A percentile compares a stretch with the other conserved stretches of the same genome.
These are phyloP conservation scores for Cucurbita moschata DNA, from an alignment of 306 rosid species.

Conservation along the genomic window DNA sequence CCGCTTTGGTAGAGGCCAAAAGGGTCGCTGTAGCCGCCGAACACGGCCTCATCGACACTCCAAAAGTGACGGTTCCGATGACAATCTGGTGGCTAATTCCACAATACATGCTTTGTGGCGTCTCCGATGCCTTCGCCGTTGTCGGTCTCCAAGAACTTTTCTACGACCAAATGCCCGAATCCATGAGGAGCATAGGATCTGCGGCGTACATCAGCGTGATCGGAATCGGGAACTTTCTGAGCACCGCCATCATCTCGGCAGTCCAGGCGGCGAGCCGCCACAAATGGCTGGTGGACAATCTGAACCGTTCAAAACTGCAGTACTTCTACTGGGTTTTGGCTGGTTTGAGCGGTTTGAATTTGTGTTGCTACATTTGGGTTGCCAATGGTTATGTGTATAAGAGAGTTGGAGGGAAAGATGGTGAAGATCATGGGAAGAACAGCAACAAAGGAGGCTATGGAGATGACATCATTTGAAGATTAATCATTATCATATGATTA, in stretches of 20 bases:
- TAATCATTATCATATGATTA: background rate
- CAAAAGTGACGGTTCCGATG: slow-evolving; percentile 37
- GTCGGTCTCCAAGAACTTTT: slow-evolving; percentile 55
- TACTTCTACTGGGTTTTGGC: slow-evolving; percentile 53
- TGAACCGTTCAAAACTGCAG: slow-evolving; percentile 57
- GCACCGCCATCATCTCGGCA: slow-evolving; percentile 23
- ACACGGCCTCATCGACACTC: slow-evolving; percentile 26
- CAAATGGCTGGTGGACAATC: slow-evolving; percentile 43
- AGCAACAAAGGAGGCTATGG: background rate
- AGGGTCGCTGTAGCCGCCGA: slow-evolving; percentile 34
- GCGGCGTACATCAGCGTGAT: slow-evolving; percentile 44
- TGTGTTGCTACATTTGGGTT: slow-evolving; percentile 30
- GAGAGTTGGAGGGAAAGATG: slow-evolving; percentile 6
- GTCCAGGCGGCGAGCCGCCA: slow-evolving; percentile 22
- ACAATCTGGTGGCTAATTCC: slow-evolving; percentile 72
- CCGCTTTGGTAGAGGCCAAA: slow-evolving; percentile 41
- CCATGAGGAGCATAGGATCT: slow-evolving; percentile 57
- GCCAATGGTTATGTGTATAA: slow-evolving; percentile 43
- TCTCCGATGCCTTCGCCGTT: slow-evolving; percentile 35
- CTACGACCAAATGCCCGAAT: slow-evolving; percentile 56
- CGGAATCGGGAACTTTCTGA: slow-evolving; percentile 45
- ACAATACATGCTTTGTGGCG: slow-evolving; percentile 38
- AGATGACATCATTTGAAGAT: background rate
- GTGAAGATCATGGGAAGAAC: background rate
- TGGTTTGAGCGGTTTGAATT: slow-evolving; percentile 28